Percentiles rank a stretch among this genome's conserved stretches.
These are phyloP conservation scores for Colletotrichum godetiae DNA, from an alignment of 2,329 filamentous ascomycete species.

Conservation along the genomic window DNA sequence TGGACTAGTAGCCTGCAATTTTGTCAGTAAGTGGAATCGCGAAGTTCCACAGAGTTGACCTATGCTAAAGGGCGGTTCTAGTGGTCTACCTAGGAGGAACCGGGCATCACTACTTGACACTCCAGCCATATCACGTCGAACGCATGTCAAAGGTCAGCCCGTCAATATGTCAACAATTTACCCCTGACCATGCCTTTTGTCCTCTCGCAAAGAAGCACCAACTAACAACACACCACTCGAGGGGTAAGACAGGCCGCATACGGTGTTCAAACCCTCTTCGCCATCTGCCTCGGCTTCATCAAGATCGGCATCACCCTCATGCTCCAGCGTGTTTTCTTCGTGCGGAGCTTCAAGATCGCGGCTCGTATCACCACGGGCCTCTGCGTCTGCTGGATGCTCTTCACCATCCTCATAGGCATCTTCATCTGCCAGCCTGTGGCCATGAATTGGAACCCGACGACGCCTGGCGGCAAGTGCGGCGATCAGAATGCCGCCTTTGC, in stretches of 20 bases:
- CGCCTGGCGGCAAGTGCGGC: constrained; percentile 47
- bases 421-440: constrained; percentile 49
- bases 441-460: constrained; percentile 47
- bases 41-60: neutral
- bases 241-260: neutral
- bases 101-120: neutral
- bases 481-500: constrained; percentile 43
- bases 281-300: constrained; percentile 13
- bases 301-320: constrained; percentile 20
- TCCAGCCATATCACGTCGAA: neutral
- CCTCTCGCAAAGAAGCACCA: neutral
- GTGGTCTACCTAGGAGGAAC: constrained; percentile 6
- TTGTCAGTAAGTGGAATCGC: neutral
- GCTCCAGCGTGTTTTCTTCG: constrained; percentile 17
- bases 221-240: neutral
- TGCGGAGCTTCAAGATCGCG: neutral
- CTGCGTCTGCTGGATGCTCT: constrained; percentile 10
- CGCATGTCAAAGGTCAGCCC: neutral
- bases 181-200: neutral
- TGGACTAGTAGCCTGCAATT: neutral
- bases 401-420: constrained; percentile 8
- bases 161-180: neutral
- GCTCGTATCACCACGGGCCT: neutral
- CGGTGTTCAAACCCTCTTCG: constrained; percentile 8
- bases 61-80: neutral